Evolutionary conservation across 352 stramenopile genomes (phyloP).

Genomic region (Phytophthora syringae): DNA sequence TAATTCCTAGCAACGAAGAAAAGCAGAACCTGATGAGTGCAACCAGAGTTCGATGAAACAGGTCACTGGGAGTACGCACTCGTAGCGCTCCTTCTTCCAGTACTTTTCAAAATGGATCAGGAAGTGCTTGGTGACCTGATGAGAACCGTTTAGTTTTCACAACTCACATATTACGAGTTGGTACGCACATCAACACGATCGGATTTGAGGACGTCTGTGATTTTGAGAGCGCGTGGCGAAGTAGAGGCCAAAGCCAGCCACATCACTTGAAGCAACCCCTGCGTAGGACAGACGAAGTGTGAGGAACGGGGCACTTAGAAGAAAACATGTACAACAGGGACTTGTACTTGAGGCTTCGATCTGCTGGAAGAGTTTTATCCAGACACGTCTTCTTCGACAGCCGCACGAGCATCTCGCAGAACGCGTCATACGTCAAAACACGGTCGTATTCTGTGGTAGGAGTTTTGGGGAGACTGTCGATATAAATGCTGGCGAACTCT

Average conservation of each 20-base stretch:
- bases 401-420: conserved; percentile 73
- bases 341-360: conserved; percentile 67
- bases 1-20: conserved; percentile 65
- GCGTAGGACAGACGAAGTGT: neutral
- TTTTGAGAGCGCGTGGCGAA: conserved; percentile 63
- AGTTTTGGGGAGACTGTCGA: conserved; percentile 71
- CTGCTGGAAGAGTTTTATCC: conserved; percentile 38
- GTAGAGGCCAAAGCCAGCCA: conserved; percentile 70
- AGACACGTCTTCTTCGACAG: conserved; percentile 56
- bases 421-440: conserved; percentile 65
- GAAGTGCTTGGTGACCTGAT: conserved; percentile 69
- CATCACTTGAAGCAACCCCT: conserved; percentile 85
- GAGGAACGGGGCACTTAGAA: neutral
- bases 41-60: neutral
- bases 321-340: neutral
- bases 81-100: conserved; percentile 79
- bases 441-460: conserved; percentile 63
- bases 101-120: conserved; percentile 81
- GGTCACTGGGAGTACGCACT: conserved; percentile 37
- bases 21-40: neutral
- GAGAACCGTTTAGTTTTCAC: neutral
- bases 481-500: conserved; percentile 78
- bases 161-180: neutral
- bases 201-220: conserved; percentile 77
- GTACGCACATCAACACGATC: conserved; percentile 54